These are phyloP conservation scores for California macrophylla DNA, from an alignment of 441 rosid genomes.

Conservation along the genomic window DNA sequence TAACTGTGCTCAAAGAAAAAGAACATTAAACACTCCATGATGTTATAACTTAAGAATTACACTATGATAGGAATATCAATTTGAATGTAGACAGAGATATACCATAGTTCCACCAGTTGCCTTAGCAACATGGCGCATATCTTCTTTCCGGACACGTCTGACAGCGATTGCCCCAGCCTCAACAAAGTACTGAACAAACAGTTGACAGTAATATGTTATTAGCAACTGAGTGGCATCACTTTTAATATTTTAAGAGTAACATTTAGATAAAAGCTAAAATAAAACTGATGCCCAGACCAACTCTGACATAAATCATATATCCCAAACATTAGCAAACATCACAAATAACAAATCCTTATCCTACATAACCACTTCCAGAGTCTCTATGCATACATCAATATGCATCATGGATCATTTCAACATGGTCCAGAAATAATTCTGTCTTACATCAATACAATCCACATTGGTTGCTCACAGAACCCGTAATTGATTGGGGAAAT, in stretches of 20 bases:
- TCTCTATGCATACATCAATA: not conserved
- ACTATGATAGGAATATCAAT: not conserved
- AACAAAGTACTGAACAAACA: conserved; percentile 69
- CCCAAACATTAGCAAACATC: not conserved
- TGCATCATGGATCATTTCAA: not conserved
- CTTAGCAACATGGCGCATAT: conserved; percentile 95
- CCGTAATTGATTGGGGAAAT: too few species aligned
- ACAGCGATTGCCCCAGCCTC: conserved; percentile 97
- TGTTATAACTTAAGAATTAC: not conserved
- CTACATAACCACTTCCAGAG: not conserved
- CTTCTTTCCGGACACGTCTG: conserved; percentile 89
- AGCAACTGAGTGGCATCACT: not conserved
- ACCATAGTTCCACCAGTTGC: conserved; percentile 98
- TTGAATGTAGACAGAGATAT: conserved; percentile 6
- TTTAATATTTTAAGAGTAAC: not conserved
- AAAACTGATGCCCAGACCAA: not conserved
- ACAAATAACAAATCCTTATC: not conserved
- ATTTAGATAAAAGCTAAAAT: not conserved
- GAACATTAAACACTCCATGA: too few species aligned
- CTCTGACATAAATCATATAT: too few species aligned
- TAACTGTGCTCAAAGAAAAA: too few species aligned
- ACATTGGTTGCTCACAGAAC: too few species aligned
- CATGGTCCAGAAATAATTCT: not conserved
- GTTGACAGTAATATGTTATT: not conserved
- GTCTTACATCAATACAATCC: not conserved